A percentile compares a stretch with the other conserved stretches of the same genome.
Conservation (phyloP, 495 filamentous ascomycete genomes). For the Aspergillus affinis region DNA sequence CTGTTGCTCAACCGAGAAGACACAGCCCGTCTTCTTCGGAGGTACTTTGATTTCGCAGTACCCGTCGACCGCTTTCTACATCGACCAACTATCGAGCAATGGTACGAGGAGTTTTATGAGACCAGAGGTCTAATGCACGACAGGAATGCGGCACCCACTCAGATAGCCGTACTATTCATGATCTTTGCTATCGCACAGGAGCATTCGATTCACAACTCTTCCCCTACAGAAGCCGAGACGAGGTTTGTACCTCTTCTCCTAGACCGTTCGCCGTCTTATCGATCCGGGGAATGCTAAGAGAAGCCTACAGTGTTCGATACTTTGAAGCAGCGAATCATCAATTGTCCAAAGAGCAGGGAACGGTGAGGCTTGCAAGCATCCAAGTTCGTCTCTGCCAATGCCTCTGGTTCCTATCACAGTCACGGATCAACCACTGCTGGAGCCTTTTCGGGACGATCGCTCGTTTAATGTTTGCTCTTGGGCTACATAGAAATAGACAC, state of each 20-base stretch:
- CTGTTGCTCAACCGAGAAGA: background rate
- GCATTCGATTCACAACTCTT: background rate
- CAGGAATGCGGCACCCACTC: background rate
- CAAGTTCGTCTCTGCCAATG: constrained; percentile 14
- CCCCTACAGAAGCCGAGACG: background rate
- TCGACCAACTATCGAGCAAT: constrained; percentile 20
- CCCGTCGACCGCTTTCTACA: constrained; percentile 28
- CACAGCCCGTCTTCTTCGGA: constrained; percentile 14
- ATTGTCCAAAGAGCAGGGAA: constrained; percentile 4
- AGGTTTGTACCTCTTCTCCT: background rate
- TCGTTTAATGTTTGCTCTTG: constrained; percentile 10
- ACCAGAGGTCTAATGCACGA: constrained; percentile 18
- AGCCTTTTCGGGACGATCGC: constrained; percentile 14
- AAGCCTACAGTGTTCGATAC: constrained; percentile 4
- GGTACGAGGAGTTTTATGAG: constrained; percentile 24
- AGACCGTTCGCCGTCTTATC: constrained; percentile 1
- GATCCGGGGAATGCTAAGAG: background rate
- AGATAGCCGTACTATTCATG: constrained; percentile 12
- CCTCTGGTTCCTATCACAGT: constrained; percentile 12
- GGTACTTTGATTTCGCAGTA: constrained; percentile 33
- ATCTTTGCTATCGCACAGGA: constrained; percentile 7
- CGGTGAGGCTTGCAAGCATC: constrained; percentile 7
- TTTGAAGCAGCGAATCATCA: constrained; percentile 10
- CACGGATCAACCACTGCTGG: constrained; percentile 14
- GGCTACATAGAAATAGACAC: constrained; percentile 3